A percentile compares a stretch with the other conserved stretches of the same genome.
These are phyloP conservation scores for Starmerella stigmatis DNA, from an alignment of 805 yeast genomes.

Conservation along the genomic window DNA sequence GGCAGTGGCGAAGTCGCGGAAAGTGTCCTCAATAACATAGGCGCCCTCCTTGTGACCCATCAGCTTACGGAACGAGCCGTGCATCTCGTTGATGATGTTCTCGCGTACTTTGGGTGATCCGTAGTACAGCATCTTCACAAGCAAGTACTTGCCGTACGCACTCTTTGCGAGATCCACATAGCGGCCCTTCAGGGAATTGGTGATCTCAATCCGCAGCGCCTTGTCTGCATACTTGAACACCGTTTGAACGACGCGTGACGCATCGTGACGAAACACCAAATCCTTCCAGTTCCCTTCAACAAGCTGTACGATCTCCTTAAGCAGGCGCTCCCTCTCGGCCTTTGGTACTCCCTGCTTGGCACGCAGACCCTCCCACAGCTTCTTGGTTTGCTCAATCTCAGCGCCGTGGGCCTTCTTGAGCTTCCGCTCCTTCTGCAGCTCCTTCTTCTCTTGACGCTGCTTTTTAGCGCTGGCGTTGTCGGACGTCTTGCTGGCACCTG, in stretches of 20 bases:
- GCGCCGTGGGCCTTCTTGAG: constrained; percentile 76
- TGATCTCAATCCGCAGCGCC: constrained; percentile 64
- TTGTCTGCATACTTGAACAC: constrained; percentile 75
- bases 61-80: constrained; percentile 79
- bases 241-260: constrained; percentile 92
- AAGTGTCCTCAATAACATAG: constrained; percentile 89
- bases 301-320: constrained; percentile 76
- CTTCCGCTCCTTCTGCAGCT: constrained; percentile 69
- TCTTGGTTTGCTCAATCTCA: constrained; percentile 74
- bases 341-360: constrained; percentile 68
- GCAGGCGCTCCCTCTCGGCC: constrained; percentile 56
- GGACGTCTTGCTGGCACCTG: constrained; percentile 13
- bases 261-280: constrained; percentile 88
- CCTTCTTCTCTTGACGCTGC: constrained; percentile 74
- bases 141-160: constrained; percentile 83
- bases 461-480: constrained; percentile 37
- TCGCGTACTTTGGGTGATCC: constrained; percentile 77
- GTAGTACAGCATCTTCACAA: constrained; percentile 82
- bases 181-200: constrained; percentile 57
- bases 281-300: constrained; percentile 61
- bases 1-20: constrained; percentile 68
- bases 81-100: constrained; percentile 67
- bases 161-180: constrained; percentile 79
- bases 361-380: constrained; percentile 83
- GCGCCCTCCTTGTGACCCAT: constrained; percentile 99